Evolutionary conservation across 1,139 yeast genomes (phyloP), one percentile per base, ranked within the genome.

Genomic region (Nakaseomyces bracarensis): DNA sequence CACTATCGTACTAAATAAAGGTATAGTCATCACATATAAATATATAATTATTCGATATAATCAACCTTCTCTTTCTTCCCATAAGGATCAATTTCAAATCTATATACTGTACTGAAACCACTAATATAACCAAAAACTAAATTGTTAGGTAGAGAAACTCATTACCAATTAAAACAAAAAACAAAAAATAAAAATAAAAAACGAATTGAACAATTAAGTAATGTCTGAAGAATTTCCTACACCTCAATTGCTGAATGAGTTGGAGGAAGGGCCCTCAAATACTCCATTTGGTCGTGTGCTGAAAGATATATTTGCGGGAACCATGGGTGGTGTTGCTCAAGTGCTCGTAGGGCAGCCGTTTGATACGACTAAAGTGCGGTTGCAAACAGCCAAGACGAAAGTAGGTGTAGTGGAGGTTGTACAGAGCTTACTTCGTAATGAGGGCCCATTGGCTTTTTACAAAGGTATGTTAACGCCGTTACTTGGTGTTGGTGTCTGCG

Each of bases 401-500:
- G 82, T 82, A 55, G 66, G 64, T n/a, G 79, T 95, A 0, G 53
- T 76, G 38, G 94, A 84, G 55, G 94, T 84, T 6, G 77, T 84
- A 31, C 74, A 73, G 55, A 74, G 77, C 54, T 69, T 89, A 43
- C 43, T 87, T 40, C 69, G 72, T 42, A 76, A 81, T 44, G 96
- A 87, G 62, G 96, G 96, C 1, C 69, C 76, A 9, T 58, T 65
- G 34, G 96, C 91, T 0, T 86, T 89, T 60, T 87, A 89, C 64
- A 86, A 86, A 61, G 96, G 96, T 28, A 87, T 95, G 0, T 62
- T 82, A 47, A 77, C 84, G 0, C 97, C 97, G 3, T 69, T 89
- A 53, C 66, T 87, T 35, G 97, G 96, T 35, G 93, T 87, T 29
- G 97, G 97, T 44, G 96, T 96, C 0, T 83, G 94, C 68, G 77